Evolutionary conservation across 1,139 yeast species (phyloP).

Genomic region (Debaryomyces udenii): DNA sequence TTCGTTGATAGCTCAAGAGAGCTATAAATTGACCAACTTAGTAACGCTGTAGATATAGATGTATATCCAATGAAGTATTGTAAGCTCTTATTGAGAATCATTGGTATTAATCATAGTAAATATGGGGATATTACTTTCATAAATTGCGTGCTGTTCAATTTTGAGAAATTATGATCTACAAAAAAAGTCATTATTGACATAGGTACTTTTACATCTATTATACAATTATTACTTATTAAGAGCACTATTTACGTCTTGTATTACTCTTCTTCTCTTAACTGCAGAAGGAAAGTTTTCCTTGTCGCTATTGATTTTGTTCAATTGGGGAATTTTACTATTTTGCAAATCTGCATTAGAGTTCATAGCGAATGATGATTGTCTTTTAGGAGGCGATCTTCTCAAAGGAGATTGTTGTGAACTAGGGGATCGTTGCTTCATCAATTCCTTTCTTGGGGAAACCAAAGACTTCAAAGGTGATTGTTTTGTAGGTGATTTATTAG

Average conservation of each 20-base stretch:
- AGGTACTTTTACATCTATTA: slow-evolving; percentile 5
- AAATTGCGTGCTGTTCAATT: slow-evolving; percentile 9
- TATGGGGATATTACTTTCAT: slow-evolving; percentile 10
- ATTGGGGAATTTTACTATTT: slow-evolving; percentile 15
- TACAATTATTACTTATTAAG: slow-evolving; percentile 11
- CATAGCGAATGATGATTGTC: slow-evolving; percentile 10
- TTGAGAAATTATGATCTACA: slow-evolving; percentile 2
- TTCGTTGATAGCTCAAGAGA: slow-evolving; percentile 31
- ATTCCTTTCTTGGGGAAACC: slow-evolving; percentile 5
- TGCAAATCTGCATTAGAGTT: slow-evolving; percentile 5
- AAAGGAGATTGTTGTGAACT: slow-evolving; percentile 4
- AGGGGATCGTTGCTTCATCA: slow-evolving; percentile 1
- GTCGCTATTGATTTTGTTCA: slow-evolving; percentile 12
- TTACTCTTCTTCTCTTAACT: slow-evolving; percentile 20
- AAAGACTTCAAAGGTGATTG: slow-evolving; percentile 4
- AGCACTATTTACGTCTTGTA: slow-evolving; percentile 14
- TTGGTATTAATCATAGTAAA: slow-evolving; percentile 2
- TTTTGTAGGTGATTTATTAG: not conserved
- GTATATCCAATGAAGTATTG: slow-evolving; percentile 32
- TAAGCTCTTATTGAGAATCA: slow-evolving; percentile 13
- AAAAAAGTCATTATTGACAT: not conserved
- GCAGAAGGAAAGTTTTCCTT: slow-evolving; percentile 14
- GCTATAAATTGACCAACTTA: slow-evolving; percentile 31
- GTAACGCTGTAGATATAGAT: slow-evolving; percentile 25
- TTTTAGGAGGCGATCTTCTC: slow-evolving; percentile 9